These are phyloP conservation scores for Lignosus rhinocerotis DNA, from an alignment of 1,284 basidiomycete species.

Conservation along the genomic window DNA sequence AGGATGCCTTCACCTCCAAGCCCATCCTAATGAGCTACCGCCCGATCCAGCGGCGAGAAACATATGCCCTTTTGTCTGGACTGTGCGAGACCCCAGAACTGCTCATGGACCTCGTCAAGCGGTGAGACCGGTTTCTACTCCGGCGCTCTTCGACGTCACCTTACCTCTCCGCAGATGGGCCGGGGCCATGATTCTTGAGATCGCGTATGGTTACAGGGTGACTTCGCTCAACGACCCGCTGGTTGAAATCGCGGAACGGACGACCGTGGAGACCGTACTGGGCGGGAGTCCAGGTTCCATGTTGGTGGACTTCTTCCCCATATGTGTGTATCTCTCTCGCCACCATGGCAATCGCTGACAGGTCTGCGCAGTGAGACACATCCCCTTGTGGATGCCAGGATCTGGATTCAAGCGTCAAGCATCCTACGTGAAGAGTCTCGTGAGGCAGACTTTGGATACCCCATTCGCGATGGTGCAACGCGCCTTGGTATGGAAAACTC, in stretches of 20 bases:
- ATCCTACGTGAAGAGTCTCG: constrained; percentile 17
- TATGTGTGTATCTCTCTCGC: constrained; percentile 15
- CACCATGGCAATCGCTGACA: neutral
- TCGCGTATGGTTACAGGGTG: constrained; percentile 29
- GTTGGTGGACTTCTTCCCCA: constrained; percentile 31
- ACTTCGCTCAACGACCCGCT: constrained; percentile 23
- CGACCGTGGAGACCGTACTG: constrained; percentile 21
- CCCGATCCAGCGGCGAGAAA: constrained; percentile 29
- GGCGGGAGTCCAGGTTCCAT: constrained; percentile 28
- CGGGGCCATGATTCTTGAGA: constrained; percentile 25
- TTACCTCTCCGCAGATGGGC: constrained; percentile 18
- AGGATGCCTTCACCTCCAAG: constrained; percentile 29
- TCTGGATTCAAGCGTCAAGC: constrained; percentile 30
- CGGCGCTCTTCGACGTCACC: neutral
- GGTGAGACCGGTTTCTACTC: constrained; percentile 16
- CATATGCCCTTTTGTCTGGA: constrained; percentile 26
- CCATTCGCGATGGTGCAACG: constrained; percentile 30
- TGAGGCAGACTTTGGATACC: constrained; percentile 22
- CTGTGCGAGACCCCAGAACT: constrained; percentile 27
- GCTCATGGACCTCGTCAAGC: constrained; percentile 27
- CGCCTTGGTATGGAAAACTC: constrained; percentile 21
- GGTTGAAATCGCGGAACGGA: constrained; percentile 25
- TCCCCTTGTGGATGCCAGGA: constrained; percentile 31
- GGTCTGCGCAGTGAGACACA: constrained; percentile 22
- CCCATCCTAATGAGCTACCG: constrained; percentile 23